Evolutionary conservation across 805 yeast genomes (phyloP).

Genomic region (Schizosaccharomyces cryophilus): DNA sequence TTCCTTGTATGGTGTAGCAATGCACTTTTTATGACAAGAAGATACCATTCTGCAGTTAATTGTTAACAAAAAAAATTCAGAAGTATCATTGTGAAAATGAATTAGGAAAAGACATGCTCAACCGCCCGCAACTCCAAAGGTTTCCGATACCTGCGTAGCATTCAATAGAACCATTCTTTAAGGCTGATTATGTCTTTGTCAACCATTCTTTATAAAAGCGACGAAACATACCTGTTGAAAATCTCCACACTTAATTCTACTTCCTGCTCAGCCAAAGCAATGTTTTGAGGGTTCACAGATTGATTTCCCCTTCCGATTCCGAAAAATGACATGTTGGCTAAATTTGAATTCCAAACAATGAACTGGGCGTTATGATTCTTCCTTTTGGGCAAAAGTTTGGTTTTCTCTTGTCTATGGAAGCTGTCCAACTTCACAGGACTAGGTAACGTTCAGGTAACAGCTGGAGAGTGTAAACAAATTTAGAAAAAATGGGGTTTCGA

Average conservation of each 20-base stretch:
- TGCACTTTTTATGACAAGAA: slow-evolving; percentile 52
- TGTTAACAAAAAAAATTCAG: neutral
- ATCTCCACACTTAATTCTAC: slow-evolving; percentile 91
- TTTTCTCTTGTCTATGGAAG: too few species aligned
- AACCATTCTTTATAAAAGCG: neutral
- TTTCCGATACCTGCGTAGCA: too few species aligned
- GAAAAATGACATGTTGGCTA: neutral
- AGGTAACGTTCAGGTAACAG: neutral
- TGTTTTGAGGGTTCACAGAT: slow-evolving; percentile 14
- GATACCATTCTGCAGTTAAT: slow-evolving; percentile 17
- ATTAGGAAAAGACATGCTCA: too few species aligned
- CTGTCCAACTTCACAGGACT: neutral
- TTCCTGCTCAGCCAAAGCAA: slow-evolving; percentile 79
- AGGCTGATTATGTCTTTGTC: too few species aligned
- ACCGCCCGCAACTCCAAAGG: too few species aligned
- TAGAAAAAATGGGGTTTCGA: too few species aligned
- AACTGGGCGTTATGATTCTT: too few species aligned
- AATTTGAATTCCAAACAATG: neutral
- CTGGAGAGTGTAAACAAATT: neutral
- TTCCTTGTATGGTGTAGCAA: slow-evolving; percentile 69
- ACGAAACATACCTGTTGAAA: slow-evolving; percentile 35
- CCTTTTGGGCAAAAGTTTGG: too few species aligned
- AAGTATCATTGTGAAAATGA: neutral
- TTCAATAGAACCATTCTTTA: too few species aligned
- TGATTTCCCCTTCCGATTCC: slow-evolving; percentile 1